These are phyloP conservation scores for Botryotinia convoluta DNA, from an alignment of 2,329 filamentous ascomycete genomes.

Conservation along the genomic window DNA sequence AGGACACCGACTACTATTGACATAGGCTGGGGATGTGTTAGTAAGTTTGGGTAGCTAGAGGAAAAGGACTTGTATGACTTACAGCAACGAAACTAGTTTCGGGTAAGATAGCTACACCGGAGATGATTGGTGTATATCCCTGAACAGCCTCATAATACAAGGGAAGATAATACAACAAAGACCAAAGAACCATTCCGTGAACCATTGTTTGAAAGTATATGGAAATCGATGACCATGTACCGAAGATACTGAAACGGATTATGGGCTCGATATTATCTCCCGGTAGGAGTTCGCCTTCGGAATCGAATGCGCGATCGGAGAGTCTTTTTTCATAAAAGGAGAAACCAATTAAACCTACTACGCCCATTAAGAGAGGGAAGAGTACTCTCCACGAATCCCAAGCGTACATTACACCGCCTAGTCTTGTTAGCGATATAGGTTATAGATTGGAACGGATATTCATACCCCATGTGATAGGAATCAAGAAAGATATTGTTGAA, in stretches of 20 bases:
- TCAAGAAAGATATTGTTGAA: conserved; percentile 56
- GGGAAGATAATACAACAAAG: conserved; percentile 54
- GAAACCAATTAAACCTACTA: conserved; percentile 50
- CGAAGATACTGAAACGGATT: conserved; percentile 46
- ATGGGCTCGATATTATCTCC: conserved; percentile 36
- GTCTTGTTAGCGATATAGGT: background rate
- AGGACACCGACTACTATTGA: conserved; percentile 54
- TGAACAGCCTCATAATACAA: conserved; percentile 53
- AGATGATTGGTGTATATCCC: conserved; percentile 51
- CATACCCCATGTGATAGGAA: conserved; percentile 58
- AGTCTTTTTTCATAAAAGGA: conserved; percentile 49
- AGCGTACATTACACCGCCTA: conserved; percentile 58
- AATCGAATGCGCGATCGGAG: conserved; percentile 30
- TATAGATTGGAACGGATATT: background rate
- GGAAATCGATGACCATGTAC: conserved; percentile 48
- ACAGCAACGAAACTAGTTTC: conserved; percentile 62
- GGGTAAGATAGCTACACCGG: conserved; percentile 57
- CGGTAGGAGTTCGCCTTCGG: conserved; percentile 28
- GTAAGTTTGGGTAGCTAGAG: conserved; percentile 42
- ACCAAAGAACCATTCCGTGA: conserved; percentile 57
- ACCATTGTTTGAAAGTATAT: conserved; percentile 54
- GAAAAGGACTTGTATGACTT: conserved; percentile 11
- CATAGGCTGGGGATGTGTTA: conserved; percentile 50
- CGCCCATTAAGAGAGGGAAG: conserved; percentile 57
- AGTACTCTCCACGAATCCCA: conserved; percentile 63